Evolutionary conservation across 2,329 filamentous ascomycete species (phyloP).

Genomic region (Seiridium cupressi): DNA sequence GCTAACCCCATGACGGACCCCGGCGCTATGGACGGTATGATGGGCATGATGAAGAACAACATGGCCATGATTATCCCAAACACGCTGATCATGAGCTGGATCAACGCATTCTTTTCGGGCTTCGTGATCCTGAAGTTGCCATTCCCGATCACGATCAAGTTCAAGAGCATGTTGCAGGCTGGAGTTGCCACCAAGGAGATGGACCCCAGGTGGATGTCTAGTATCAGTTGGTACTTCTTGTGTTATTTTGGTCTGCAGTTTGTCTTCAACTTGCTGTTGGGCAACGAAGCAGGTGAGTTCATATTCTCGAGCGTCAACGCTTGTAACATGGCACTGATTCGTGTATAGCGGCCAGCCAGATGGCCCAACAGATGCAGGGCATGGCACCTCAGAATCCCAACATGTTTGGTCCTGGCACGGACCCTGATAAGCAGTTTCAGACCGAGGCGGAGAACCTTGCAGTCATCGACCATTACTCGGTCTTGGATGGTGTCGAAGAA

Average conservation of each 20-base stretch:
- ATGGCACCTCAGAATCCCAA: conserved; percentile 69
- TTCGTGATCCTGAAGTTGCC: conserved; percentile 99
- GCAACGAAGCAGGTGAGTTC: conserved; percentile 85
- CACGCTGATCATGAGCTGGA: conserved; percentile 99
- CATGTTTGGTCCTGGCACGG: conserved; percentile 88
- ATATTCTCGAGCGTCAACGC: neutral
- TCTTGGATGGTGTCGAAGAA: conserved; percentile 84
- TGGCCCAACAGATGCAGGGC: conserved; percentile 78
- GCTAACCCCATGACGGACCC: conserved; percentile 96
- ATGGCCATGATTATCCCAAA: conserved; percentile 99
- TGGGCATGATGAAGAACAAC: conserved; percentile 99
- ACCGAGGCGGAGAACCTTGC: conserved; percentile 93
- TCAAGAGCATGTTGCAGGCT: conserved; percentile 99
- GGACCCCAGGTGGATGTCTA: conserved; percentile 98
- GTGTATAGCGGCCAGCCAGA: conserved; percentile 76
- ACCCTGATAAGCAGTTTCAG: conserved; percentile 92
- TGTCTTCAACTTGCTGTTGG: conserved; percentile 95
- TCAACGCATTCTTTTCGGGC: conserved; percentile 97
- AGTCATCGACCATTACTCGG: conserved; percentile 90
- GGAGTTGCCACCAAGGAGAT: conserved; percentile 94
- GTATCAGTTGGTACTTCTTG: conserved; percentile 97
- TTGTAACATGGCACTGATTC: neutral
- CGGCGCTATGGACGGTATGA: conserved; percentile 98
- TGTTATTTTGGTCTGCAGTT: conserved; percentile 96
- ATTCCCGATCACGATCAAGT: conserved; percentile 96